phyloP scores from a whole-genome alignment of 192 early-diverging fungal genomes.

The Chytriomyces sp. region DNA sequence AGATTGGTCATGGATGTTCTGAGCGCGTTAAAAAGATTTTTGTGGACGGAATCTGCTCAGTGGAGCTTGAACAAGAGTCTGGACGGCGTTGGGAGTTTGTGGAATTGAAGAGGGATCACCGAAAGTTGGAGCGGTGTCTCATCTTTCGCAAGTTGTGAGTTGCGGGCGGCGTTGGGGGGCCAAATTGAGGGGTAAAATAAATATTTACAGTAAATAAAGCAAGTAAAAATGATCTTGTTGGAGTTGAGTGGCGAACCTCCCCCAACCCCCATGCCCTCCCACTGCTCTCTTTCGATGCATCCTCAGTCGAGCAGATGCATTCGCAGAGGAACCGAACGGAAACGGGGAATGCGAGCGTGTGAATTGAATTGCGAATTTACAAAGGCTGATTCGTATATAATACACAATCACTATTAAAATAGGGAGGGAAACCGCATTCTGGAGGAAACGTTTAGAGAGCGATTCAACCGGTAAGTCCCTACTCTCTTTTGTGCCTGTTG shows the following conservation, averaged over 20 bases:
- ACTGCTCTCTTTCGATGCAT: too few relatives aligned
- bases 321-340: not conserved
- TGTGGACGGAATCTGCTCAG: not conserved
- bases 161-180: not conserved
- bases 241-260: slow-evolving; percentile 7
- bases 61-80: not conserved
- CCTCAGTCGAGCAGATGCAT: too few relatives aligned
- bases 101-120: not conserved
- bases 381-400: not conserved
- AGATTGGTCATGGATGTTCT: slow-evolving; percentile 21
- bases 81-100: slow-evolving; percentile 14
- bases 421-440: slow-evolving; percentile 52
- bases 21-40: not conserved
- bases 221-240: slow-evolving; percentile 25
- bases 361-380: not conserved
- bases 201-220: not conserved
- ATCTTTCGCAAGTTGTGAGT: not conserved
- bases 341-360: slow-evolving; percentile 3
- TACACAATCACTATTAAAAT: slow-evolving; percentile 1
- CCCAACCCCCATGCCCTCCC: too few relatives aligned
- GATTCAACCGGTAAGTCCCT: slow-evolving; percentile 54
- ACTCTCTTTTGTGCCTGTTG: not conserved
- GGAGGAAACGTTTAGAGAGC: slow-evolving; percentile 66
- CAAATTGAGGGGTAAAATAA: not conserved
- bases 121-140: slow-evolving; percentile 12